Evolutionary conservation across 768 basidiomycete genomes (phyloP).

Genomic region (Mycena haematopus): DNA sequence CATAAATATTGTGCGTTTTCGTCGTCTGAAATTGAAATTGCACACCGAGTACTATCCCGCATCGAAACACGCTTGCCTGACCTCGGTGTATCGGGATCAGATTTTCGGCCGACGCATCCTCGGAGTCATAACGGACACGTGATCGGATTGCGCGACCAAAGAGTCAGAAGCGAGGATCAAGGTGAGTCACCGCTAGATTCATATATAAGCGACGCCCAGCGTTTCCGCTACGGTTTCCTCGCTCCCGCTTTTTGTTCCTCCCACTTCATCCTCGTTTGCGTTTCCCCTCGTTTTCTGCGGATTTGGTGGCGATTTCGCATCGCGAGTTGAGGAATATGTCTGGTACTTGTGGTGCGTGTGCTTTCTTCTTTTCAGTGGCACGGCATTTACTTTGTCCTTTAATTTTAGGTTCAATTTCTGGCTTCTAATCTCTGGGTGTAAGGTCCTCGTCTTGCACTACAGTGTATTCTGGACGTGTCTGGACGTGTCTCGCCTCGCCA

Average conservation of each 20-base stretch:
- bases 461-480: too few relatives aligned
- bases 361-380: too few relatives aligned
- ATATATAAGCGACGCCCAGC: conserved; percentile 10
- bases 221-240: background rate
- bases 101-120: background rate
- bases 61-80: background rate
- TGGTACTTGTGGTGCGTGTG: too few relatives aligned
- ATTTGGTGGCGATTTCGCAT: background rate
- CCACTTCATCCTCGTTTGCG: background rate
- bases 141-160: background rate
- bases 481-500: too few relatives aligned
- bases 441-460: too few relatives aligned
- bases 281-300: background rate
- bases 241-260: background rate
- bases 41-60: background rate
- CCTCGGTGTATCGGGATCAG: background rate
- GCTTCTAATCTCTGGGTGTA: too few relatives aligned
- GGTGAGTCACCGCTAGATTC: background rate
- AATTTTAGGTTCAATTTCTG: too few relatives aligned
- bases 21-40: too few relatives aligned
- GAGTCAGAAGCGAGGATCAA: conserved; percentile 11
- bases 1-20: background rate
- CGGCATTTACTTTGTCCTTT: too few relatives aligned
- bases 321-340: background rate
- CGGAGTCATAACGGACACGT: conserved; percentile 1